phyloP scores from a whole-genome alignment of 805 yeast species.

The Lipomyces mesembrius region DNA sequence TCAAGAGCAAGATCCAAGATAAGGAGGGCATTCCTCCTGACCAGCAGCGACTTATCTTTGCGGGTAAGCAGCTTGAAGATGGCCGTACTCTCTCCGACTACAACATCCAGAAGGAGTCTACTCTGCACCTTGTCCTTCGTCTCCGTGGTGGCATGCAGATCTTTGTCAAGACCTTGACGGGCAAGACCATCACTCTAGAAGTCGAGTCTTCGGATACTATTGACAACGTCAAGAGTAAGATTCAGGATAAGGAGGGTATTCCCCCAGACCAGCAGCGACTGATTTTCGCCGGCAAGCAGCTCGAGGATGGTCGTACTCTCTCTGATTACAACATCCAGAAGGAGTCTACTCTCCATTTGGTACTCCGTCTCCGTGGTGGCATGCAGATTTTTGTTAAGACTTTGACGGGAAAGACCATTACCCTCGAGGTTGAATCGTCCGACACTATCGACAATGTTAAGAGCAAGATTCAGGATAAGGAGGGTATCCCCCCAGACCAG shows the following conservation, averaged over 20 bases:
- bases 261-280: constrained; percentile 98
- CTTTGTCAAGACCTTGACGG: constrained; percentile 86
- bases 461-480: constrained; percentile 94
- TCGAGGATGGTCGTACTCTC: constrained; percentile 82
- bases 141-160: constrained; percentile 94
- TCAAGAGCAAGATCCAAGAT: constrained; percentile 93
- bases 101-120: constrained; percentile 94
- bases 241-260: constrained; percentile 96
- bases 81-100: constrained; percentile 93
- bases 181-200: constrained; percentile 87
- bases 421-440: constrained; percentile 88
- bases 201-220: constrained; percentile 98
- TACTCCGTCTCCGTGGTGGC: constrained; percentile 98
- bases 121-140: constrained; percentile 81
- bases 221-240: constrained; percentile 95
- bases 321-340: constrained; percentile 98
- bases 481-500: constrained; percentile 96
- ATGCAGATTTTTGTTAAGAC: constrained; percentile 93
- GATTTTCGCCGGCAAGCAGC: constrained; percentile 69
- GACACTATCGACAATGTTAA: constrained; percentile 95
- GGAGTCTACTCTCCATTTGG: constrained; percentile 95
- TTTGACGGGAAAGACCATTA: constrained; percentile 86
- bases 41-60: constrained; percentile 93
- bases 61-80: constrained; percentile 95
- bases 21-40: constrained; percentile 97